These are phyloP conservation scores for Chlamydomonas sp. DNA, from an alignment of 139 green algal genomes.

Conservation along the genomic window DNA sequence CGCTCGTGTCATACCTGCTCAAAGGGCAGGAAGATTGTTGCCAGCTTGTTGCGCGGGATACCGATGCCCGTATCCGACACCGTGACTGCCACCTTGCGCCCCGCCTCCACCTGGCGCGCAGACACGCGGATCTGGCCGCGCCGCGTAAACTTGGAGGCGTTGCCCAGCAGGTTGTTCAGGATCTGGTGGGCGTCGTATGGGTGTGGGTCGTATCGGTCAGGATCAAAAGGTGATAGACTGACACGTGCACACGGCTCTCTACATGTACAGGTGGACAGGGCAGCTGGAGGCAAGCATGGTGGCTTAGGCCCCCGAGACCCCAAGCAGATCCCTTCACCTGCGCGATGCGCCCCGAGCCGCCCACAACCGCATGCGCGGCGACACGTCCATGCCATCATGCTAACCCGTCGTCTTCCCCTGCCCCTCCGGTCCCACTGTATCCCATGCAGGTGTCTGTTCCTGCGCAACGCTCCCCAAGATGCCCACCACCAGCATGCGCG, in stretches of 20 bases:
- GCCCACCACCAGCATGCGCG: too few relatives aligned
- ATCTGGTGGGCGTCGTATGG: conserved; percentile 8
- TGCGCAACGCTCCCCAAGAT: too few relatives aligned
- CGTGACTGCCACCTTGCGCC: conserved; percentile 39
- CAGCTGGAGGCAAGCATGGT: background rate
- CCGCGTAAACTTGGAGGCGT: conserved; percentile 62
- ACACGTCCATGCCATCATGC: background rate
- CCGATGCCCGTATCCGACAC: conserved; percentile 62
- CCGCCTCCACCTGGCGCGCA: conserved; percentile 33
- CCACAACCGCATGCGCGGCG: conserved; percentile 41
- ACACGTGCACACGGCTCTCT: too few relatives aligned
- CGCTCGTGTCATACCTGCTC: too few relatives aligned
- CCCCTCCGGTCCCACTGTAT: too few relatives aligned
- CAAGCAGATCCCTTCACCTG: background rate
- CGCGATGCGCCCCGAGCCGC: conserved; percentile 24
- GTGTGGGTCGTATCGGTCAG: too few relatives aligned
- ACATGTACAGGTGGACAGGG: background rate
- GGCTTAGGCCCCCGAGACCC: background rate
- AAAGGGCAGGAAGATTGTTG: conserved; percentile 62
- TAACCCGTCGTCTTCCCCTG: too few relatives aligned
- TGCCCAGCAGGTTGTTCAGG: conserved; percentile 64
- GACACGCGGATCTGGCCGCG: conserved; percentile 50
- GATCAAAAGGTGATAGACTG: too few relatives aligned
- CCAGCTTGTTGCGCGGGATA: conserved; percentile 59
- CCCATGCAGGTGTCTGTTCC: too few relatives aligned